Percentiles rank a stretch among this genome's conserved stretches.
Evolutionary conservation across 1,139 yeast genomes (phyloP).

Genomic region (Kazachstania sp.): DNA sequence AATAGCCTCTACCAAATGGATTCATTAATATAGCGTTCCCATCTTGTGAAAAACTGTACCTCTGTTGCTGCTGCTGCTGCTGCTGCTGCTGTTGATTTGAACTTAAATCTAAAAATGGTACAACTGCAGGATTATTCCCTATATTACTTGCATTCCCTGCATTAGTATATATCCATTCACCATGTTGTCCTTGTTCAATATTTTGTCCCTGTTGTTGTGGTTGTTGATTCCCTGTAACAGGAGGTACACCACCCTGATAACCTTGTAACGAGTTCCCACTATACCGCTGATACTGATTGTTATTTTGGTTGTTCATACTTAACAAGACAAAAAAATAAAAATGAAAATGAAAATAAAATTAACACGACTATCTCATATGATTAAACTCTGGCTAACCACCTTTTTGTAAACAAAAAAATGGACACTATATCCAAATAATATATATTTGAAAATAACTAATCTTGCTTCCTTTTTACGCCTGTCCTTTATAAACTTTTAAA

Average conservation of each 20-base stretch:
- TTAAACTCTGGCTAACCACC: no score
- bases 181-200: neutral
- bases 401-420: no score
- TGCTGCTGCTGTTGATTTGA: conserved; percentile 15
- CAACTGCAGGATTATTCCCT: neutral
- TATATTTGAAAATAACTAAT: no score
- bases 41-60: conserved; percentile 14
- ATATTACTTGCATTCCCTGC: neutral
- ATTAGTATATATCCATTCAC: neutral
- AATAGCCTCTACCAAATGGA: conserved; percentile 32
- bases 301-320: neutral
- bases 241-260: neutral
- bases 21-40: conserved; percentile 5
- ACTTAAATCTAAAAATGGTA: conserved; percentile 8
- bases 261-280: neutral
- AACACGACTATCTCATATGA: no score
- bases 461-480: no score
- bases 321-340: neutral
- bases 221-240: neutral
- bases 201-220: neutral
- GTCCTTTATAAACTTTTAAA: no score
- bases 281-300: neutral
- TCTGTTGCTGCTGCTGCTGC: conserved; percentile 15
- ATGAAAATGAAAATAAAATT: no score
- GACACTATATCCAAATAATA: no score